Evolutionary conservation across 2,329 filamentous ascomycete species (phyloP), one percentile per base, ranked within the genome.

Genomic region (Cladosporium velox): DNA sequence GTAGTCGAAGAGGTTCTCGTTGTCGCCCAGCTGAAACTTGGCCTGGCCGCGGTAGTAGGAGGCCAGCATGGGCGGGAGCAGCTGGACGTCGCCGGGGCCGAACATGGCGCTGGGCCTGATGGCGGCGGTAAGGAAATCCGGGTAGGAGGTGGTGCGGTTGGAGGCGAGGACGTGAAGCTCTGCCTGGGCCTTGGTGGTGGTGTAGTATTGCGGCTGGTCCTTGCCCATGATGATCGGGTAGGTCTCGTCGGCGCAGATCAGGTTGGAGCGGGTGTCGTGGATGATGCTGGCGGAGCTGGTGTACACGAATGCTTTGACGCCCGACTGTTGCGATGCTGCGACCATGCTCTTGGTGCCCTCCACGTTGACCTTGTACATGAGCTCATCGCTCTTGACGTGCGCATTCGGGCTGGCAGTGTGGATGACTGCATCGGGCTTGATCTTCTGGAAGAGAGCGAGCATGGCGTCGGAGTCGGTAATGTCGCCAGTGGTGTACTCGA

Each of bases 1-100:
- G 68, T 83, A 85, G 73, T 86, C 83, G 75, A 83, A 85, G 2
- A 85, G 75, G 71, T 86, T 85, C 65, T 81, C 78, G 72, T 85
- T 85, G 24, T 77, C 72, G 62, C 83, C 84, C 58, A 86, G 76
- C 68, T 85, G 83, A 68, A 82, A 80, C 70, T 81, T 83, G 66
- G 78, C 81, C 72, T 83, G 82, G 44, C 82, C 80, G 61, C 78
- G 78, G 70, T 77, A 78, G 71, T 80, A 82, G 1, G 79, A 81
- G n/a, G 69, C 73, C 28, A 83, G 71, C 63, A 82, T 79, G 52
- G 78, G 77, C 5, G 82, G 82, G 24, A 83, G 77, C 28, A 80
- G 66, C 68, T 83, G 77, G 26, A 82, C 78, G 68, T 84, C 80
- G 68, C 80, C 80, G 69, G 82, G 81, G 52, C 84, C 83, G 66